A percentile compares a stretch with the other conserved stretches of the same genome.
Conservation (phyloP, 208 protist species). For the Trypanosoma lewisi region DNA sequence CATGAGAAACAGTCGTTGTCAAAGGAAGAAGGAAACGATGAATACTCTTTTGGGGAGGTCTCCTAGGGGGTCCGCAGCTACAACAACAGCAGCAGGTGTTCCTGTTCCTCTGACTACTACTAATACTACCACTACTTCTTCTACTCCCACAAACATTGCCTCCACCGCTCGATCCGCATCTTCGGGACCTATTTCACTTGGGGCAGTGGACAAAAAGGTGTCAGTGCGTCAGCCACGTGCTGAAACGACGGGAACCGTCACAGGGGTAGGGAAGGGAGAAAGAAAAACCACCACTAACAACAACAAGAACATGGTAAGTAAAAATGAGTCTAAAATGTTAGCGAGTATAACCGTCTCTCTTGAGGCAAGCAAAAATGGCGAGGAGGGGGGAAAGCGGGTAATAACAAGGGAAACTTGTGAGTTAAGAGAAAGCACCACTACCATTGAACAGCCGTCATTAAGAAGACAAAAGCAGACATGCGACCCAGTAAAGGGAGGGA, state of each 20-base stretch:
- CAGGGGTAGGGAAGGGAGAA: background rate
- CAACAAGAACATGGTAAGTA: background rate
- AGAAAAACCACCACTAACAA: background rate
- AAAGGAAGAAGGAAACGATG: constrained; percentile 1
- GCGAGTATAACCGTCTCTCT: background rate
- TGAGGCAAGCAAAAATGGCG: background rate
- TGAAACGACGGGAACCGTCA: background rate
- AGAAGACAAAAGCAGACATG: constrained; percentile 2
- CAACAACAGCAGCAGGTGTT: background rate
- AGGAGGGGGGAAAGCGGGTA: background rate
- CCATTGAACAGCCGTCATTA: background rate
- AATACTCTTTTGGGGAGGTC: background rate
- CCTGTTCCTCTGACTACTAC: background rate
- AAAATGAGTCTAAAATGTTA: background rate
- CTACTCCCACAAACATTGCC: background rate
- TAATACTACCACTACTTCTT: background rate
- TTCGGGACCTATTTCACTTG: background rate
- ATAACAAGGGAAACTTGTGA: background rate
- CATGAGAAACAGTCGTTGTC: background rate
- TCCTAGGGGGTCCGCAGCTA: background rate
- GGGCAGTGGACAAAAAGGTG: background rate
- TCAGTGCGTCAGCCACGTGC: background rate
- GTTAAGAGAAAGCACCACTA: background rate
- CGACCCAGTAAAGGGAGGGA: constrained; percentile 5
- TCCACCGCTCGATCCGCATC: background rate